phyloP scores from a whole-genome alignment of 225 moss, liverwort and hornwort genomes.

The Thuidium tamariscinum region DNA sequence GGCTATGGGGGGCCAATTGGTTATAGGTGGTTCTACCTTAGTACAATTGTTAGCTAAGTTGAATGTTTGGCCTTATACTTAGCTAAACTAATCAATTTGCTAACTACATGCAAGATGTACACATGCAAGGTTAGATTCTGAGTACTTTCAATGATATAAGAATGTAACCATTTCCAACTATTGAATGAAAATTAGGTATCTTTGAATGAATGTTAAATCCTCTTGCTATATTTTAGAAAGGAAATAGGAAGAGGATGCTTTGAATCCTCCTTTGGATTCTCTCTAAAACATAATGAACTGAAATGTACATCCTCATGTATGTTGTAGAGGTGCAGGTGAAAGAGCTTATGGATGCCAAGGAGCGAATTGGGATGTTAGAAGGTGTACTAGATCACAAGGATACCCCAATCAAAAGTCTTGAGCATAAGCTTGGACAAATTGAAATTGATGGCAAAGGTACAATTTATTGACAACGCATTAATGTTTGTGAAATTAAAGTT shows the following conservation, averaged over 20 bases:
- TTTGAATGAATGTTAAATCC: neutral
- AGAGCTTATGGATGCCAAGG: slow-evolving; percentile 27
- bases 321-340: slow-evolving; percentile 22
- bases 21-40: no score
- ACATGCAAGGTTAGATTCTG: neutral
- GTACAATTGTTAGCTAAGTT: neutral
- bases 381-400: slow-evolving; percentile 30
- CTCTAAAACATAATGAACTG: neutral
- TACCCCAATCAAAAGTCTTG: slow-evolving; percentile 37
- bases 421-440: slow-evolving; percentile 31
- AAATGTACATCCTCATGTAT: neutral
- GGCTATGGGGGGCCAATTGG: no score
- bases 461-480: neutral
- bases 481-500: neutral
- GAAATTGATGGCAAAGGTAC: slow-evolving; percentile 15
- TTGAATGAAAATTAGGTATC: neutral
- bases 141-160: neutral
- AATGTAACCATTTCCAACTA: neutral
- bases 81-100: neutral
- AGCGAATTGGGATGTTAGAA: slow-evolving; percentile 34
- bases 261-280: no score
- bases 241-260: neutral
- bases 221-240: neutral
- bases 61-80: neutral
- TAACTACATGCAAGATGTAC: neutral